Conservation (phyloP, 2,329 filamentous ascomycete genomes). For the Fusarium humuli region DNA sequence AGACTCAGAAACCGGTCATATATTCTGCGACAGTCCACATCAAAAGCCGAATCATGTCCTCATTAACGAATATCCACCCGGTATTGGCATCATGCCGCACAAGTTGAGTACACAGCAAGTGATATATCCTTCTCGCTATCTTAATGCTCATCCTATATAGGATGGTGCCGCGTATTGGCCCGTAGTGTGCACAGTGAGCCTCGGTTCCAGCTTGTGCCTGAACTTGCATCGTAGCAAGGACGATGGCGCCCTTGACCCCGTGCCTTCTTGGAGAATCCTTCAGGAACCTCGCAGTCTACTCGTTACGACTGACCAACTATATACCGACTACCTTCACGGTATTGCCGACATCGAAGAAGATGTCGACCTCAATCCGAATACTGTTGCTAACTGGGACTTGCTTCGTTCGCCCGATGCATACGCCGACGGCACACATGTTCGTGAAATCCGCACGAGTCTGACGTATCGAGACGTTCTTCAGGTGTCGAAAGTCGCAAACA, state of each 20-base stretch:
- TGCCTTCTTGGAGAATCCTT: conserved; percentile 70
- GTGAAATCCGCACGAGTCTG: conserved; percentile 75
- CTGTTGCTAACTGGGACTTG: conserved; percentile 78
- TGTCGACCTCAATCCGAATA: conserved; percentile 68
- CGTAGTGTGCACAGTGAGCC: conserved; percentile 89
- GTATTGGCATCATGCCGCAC: conserved; percentile 96
- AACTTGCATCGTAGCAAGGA: conserved; percentile 76
- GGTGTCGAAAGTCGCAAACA: conserved; percentile 78
- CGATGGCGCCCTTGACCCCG: conserved; percentile 66
- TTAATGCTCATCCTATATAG: conserved; percentile 54
- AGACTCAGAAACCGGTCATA: conserved; percentile 47
- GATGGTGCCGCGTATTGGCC: conserved; percentile 89
- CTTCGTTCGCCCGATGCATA: conserved; percentile 64
- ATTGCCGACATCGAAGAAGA: conserved; percentile 77
- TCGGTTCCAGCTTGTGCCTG: conserved; percentile 81
- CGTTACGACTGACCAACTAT: conserved; percentile 76
- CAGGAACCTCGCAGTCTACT: conserved; percentile 88
- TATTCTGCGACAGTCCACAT: conserved; percentile 77
- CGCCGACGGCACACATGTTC: conserved; percentile 64
- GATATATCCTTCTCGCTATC: conserved; percentile 13
- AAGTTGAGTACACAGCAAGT: conserved; percentile 63
- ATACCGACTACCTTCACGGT: conserved; percentile 79
- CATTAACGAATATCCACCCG: conserved; percentile 90
- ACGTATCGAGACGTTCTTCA: conserved; percentile 89
- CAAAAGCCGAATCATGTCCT: conserved; percentile 86